These are phyloP conservation scores for Priceomyces fermenticarens DNA, from an alignment of 805 yeast genomes.

Conservation along the genomic window DNA sequence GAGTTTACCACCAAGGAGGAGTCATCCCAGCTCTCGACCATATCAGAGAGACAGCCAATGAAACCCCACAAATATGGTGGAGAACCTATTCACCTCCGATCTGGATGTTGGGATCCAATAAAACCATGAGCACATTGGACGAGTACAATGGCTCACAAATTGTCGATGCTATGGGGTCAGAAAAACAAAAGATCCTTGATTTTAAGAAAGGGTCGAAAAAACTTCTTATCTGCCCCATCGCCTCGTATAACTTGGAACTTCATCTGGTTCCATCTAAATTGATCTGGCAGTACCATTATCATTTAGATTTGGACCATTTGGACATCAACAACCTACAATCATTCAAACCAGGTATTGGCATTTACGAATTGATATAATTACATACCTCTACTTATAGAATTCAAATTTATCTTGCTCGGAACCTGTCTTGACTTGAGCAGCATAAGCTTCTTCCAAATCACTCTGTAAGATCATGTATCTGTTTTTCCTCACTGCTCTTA, in stretches of 20 bases:
- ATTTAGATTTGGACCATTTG: slow-evolving; percentile 73
- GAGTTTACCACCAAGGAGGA: slow-evolving; percentile 88
- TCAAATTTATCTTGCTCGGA: slow-evolving; percentile 96
- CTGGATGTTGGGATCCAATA: slow-evolving; percentile 56
- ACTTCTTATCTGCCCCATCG: slow-evolving; percentile 38
- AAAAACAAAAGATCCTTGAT: slow-evolving; percentile 18
- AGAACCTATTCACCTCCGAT: slow-evolving; percentile 91
- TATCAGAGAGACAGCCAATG: slow-evolving; percentile 25
- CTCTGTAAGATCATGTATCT: slow-evolving; percentile 94
- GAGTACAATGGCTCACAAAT: slow-evolving; percentile 7
- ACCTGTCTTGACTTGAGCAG: slow-evolving; percentile 93
- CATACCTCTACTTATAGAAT: slow-evolving; percentile 67
- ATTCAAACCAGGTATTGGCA: slow-evolving; percentile 60
- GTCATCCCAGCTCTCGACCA: slow-evolving; percentile 62
- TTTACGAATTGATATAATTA: slow-evolving; percentile 39
- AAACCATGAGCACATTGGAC: background rate
- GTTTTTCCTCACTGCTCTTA: slow-evolving; percentile 97
- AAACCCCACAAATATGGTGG: slow-evolving; percentile 93
- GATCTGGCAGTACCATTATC: slow-evolving; percentile 39
- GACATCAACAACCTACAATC: slow-evolving; percentile 48
- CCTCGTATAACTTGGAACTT: slow-evolving; percentile 26
- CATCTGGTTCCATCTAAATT: slow-evolving; percentile 5
- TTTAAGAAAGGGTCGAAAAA: slow-evolving; percentile 9
- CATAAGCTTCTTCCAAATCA: slow-evolving; percentile 97
- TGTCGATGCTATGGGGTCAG: slow-evolving; percentile 52